A percentile compares a stretch with the other conserved stretches of the same genome.
Evolutionary conservation across 768 basidiomycete species (phyloP).

Genomic region (Tricholoma saponaceum): DNA sequence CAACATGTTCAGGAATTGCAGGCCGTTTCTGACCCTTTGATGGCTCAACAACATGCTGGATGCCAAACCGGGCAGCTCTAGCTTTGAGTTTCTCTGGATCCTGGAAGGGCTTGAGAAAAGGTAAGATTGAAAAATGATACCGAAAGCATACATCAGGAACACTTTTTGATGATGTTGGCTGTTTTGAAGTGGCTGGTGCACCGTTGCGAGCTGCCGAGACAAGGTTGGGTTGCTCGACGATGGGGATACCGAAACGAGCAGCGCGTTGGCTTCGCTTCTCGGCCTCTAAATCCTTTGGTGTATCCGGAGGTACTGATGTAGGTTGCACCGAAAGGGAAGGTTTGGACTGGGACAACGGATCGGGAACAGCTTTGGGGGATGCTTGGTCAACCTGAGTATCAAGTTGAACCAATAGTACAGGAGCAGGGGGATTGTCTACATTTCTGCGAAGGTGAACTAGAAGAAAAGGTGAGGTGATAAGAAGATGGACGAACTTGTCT

Average conservation of each 20-base stretch:
- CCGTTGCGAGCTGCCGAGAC: constrained; percentile 13
- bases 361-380: background rate
- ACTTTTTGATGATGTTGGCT: constrained; percentile 16
- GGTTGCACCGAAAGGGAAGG: background rate
- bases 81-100: constrained; percentile 45
- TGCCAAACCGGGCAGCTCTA: constrained; percentile 56
- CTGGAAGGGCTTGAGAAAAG: constrained; percentile 24
- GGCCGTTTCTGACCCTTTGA: constrained; percentile 28
- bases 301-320: background rate
- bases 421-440: constrained; percentile 20
- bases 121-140: background rate
- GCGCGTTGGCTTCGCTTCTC: constrained; percentile 60
- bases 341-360: no score
- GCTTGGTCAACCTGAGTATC: background rate
- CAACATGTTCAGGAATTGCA: constrained; percentile 38
- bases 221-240: constrained; percentile 36
- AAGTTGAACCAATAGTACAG: background rate
- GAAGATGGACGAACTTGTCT: constrained; percentile 19
- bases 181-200: background rate
- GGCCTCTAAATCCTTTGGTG: constrained; percentile 41
- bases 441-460: constrained; percentile 37
- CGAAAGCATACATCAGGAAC: constrained; percentile 12
- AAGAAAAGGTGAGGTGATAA: background rate
- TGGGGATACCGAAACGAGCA: constrained; percentile 66
- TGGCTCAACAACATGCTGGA: constrained; percentile 3